Percentiles rank a stretch among this genome's conserved stretches.
Evolutionary conservation across 352 stramenopile species (phyloP).

Genomic region (Thalassiosira livingstoniorum): DNA sequence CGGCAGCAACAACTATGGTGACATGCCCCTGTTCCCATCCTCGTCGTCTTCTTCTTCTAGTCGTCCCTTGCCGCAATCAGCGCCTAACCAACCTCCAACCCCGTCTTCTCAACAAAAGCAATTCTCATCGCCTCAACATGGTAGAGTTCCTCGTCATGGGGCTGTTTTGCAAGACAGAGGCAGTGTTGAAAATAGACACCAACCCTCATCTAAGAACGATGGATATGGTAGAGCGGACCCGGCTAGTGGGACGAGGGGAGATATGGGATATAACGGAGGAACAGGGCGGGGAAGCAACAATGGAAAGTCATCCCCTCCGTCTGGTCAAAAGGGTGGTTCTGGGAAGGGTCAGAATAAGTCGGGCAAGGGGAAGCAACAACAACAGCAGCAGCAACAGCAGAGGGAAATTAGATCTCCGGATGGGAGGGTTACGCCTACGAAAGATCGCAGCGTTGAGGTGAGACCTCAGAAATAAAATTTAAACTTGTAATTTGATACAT

Average conservation of each 20-base stretch:
- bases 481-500: background rate
- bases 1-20: background rate
- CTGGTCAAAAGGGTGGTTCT: background rate
- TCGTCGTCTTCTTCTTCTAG: background rate
- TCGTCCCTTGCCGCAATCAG: background rate
- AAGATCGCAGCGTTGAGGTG: constrained; percentile 45
- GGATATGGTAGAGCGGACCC: too few species aligned
- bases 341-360: constrained; percentile 3
- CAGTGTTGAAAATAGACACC: constrained; percentile 46
- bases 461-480: constrained; percentile 7
- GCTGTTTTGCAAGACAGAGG: constrained; percentile 51
- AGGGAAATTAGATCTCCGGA: constrained; percentile 42
- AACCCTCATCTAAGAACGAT: constrained; percentile 28
- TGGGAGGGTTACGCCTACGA: constrained; percentile 47
- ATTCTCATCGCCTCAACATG: constrained; percentile 17
- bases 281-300: background rate
- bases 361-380: background rate
- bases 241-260: background rate
- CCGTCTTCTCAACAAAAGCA: constrained; percentile 3
- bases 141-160: constrained; percentile 22
- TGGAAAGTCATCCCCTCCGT: constrained; percentile 2
- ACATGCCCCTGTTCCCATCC: constrained; percentile 4
- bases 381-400: constrained; percentile 11
- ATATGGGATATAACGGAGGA: constrained; percentile 2
- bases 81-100: background rate